Evolutionary conservation across 179 eudicot species (phyloP).

Genomic region (Amaranthus tricolor): DNA sequence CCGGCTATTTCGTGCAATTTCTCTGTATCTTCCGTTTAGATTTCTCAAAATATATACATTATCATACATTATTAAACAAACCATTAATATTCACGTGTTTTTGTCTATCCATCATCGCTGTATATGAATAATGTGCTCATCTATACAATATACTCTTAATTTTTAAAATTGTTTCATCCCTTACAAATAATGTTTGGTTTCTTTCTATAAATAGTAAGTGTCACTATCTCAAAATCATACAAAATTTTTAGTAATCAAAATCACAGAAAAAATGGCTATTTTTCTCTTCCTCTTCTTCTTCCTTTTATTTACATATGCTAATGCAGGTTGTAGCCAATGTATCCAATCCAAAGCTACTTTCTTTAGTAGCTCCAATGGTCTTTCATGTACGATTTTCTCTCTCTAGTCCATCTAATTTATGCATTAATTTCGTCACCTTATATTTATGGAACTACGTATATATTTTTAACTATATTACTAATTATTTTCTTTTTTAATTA

Average conservation of each 20-base stretch:
- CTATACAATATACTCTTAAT: too few species aligned
- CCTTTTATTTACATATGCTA: slow-evolving; percentile 13
- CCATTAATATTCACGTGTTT: too few species aligned
- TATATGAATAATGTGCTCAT: too few species aligned
- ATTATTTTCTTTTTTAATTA: too few species aligned
- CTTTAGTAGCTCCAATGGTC: slow-evolving; percentile 31
- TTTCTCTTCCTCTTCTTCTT: slow-evolving; percentile 5
- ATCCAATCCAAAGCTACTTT: slow-evolving; percentile 25
- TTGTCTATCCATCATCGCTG: too few species aligned
- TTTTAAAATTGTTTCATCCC: too few species aligned
- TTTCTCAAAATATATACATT: too few species aligned
- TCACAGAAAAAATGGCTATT: slow-evolving; percentile 1
- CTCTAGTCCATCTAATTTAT: not conserved
- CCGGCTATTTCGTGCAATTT: too few species aligned
- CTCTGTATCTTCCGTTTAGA: too few species aligned
- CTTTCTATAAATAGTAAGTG: slow-evolving; percentile 17
- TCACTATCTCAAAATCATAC: not conserved
- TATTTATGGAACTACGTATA: not conserved
- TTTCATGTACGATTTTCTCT: slow-evolving; percentile 41
- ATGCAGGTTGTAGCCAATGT: slow-evolving; percentile 25
- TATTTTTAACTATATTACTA: not conserved
- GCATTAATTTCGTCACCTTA: not conserved
- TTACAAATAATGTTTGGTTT: not conserved
- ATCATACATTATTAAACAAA: too few species aligned
- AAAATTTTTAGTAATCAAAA: not conserved